Percentiles rank a stretch among this genome's conserved stretches.
Conservation (phyloP, 1,284 basidiomycete species). For the Leccinum holopus region DNA sequence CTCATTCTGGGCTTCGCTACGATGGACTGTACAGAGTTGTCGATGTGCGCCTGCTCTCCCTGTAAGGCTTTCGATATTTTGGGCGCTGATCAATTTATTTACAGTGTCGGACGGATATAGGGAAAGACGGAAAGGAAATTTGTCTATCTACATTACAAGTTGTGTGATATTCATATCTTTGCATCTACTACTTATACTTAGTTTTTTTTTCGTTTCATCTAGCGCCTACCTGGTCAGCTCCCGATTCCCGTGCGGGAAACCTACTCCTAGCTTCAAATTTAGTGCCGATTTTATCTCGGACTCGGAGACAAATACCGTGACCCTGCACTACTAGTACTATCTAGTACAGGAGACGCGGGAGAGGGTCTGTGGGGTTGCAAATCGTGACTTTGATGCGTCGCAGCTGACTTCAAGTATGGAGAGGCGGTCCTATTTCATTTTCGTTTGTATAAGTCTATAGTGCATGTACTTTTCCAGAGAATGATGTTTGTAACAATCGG, state of each 20-base stretch:
- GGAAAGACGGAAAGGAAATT: not conserved
- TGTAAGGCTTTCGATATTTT: not conserved
- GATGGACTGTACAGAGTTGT: conserved; percentile 1
- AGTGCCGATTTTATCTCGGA: not conserved
- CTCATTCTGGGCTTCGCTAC: not conserved
- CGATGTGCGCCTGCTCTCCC: not conserved
- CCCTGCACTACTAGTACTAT: not conserved
- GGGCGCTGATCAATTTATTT: not conserved
- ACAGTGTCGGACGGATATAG: not conserved
- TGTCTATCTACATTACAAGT: not conserved
- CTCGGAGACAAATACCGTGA: not conserved
- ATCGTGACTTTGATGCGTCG: not conserved
- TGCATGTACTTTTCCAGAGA: not conserved
- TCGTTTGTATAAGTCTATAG: not conserved
- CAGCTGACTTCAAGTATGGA: not conserved
- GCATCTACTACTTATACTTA: not conserved
- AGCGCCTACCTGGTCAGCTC: not conserved
- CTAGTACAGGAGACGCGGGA: not conserved
- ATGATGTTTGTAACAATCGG: not conserved
- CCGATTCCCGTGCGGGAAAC: not conserved
- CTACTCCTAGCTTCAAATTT: not conserved
- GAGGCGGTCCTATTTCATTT: not conserved
- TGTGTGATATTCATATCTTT: not conserved
- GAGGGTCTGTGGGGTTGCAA: not conserved
- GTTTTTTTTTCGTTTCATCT: not conserved